A percentile compares a stretch with the other conserved stretches of the same genome.
These are phyloP conservation scores for Cercospora beticola DNA, from an alignment of 2,329 filamentous ascomycete species.

Conservation along the genomic window DNA sequence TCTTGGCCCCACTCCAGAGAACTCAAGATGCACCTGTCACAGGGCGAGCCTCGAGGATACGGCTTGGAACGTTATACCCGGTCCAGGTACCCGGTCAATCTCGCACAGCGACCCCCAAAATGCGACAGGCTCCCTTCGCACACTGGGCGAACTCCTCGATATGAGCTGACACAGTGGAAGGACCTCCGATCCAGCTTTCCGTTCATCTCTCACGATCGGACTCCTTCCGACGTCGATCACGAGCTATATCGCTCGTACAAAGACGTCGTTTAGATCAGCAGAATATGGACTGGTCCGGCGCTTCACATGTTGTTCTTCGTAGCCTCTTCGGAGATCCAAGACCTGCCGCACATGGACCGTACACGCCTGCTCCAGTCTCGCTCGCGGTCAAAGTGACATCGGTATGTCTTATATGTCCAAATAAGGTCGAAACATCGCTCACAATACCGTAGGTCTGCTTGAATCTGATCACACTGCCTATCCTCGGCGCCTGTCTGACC, in stretches of 20 bases:
- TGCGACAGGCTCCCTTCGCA: neutral
- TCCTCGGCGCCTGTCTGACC: slow-evolving; percentile 21
- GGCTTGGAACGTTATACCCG: neutral
- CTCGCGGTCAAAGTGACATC: slow-evolving; percentile 16
- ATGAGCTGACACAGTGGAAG: neutral
- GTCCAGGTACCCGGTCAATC: neutral
- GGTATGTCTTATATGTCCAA: slow-evolving; percentile 6
- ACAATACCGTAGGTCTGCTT: slow-evolving; percentile 15
- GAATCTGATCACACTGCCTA: slow-evolving; percentile 18
- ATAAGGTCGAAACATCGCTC: neutral
- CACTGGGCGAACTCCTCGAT: neutral
- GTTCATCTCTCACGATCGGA: neutral
- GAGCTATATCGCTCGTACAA: neutral
- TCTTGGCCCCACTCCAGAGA: neutral
- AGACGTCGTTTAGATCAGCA: neutral
- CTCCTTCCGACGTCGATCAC: neutral
- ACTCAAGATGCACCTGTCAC: neutral
- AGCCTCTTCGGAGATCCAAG: slow-evolving; percentile 18
- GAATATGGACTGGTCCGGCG: neutral
- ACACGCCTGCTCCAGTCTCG: slow-evolving; percentile 15
- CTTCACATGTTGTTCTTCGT: slow-evolving; percentile 2
- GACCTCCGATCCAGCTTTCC: neutral
- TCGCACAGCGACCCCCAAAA: neutral
- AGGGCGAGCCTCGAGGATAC: neutral
- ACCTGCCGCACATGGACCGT: slow-evolving; percentile 6